Evolutionary conservation across 441 rosid species (phyloP), one percentile per base, ranked within the genome.

Genomic region (Erodium texanum): DNA sequence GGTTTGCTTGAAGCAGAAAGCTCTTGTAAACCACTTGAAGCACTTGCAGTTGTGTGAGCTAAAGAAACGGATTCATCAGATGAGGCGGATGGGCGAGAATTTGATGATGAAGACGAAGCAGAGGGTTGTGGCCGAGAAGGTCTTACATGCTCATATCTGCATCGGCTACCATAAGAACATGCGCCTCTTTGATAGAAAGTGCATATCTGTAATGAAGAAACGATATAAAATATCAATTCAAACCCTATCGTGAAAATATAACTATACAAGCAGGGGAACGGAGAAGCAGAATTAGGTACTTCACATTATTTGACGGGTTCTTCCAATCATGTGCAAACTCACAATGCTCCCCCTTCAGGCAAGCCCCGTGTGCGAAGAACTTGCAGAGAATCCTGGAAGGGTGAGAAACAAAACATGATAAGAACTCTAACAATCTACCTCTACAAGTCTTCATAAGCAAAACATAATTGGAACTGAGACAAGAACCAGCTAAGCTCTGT

Each of bases 291-390:
- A 7, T 58, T 58, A 22, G 62, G 20, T 8, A 58, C 22, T 58
- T 71, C 84, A 94, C 98, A 79, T 88, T 91, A 75, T 84, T 88
- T n/a, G 94, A 63, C 10, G 94, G 89, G 79, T 87, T 89, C 75
- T 80, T 92, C 97, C 92, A 85, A 75, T 92, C 96, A 78, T 92
- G 99, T 12, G 96, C 88, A 76, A 83, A 94, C 71, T 92, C 97
- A 62, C 99, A 92, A 74, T 88, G 87, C 58, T 92, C 97, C 75
- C 96, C 99, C 82, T 92, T 94, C 70, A 94, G 78, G 76, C 99
- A 94, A 66, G 98, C 91, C 69, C 34, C 34, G 34, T 29, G 34
- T 29, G 34, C 34, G 6, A 29, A 29, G 6, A 29, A 29, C 34
- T 29, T 92, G 77, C 99, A 94, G 23, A 88, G 85, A 63, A 85